Base-by-base conservation (phyloP, 768 basidiomycete genomes). In the Russula olivacea region DNA sequence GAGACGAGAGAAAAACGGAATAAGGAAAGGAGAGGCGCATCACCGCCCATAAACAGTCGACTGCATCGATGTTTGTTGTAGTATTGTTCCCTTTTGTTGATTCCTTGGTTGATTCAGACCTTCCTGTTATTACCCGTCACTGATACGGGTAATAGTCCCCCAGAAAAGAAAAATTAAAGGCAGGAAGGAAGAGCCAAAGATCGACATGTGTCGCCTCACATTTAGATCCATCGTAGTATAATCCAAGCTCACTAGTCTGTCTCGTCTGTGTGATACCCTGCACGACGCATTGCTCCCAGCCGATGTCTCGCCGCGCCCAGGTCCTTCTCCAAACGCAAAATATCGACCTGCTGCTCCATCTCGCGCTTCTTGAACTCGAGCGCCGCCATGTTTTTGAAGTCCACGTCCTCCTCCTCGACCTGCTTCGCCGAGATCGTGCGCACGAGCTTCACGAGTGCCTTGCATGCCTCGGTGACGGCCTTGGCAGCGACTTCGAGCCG, bases 281-380 rank as follows among this genome's bases (percentile, higher is more conserved):
- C 91, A 51, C 91, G 82, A 69, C 91, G 82, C 91, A 93, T 93
- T 21, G 83, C 84, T 32, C 91, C 91, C 61, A 93, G 75, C 66
- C 83, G 81, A 73, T 89, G 88, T 65, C 91, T 83, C 21, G 91
- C 89, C 50, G 86, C 94, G 23, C 90, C 90, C 41, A 99, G 78
- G 0, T 98, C 94, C 78, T 97, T 97, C 79, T 98, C 97, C 69
- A 98, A 75, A 72, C 88, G 94, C 68, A 99, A 78, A 68, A 99
- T 97, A 73, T 96, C 91, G n/a, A 98, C 97, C 75, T 98, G 95
- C 71, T 96, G 93, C 77, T 98, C 97, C 94, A 99, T 98, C 82
- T 98, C 96, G 54, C 88, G 82, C 71, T 85, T 89, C 81, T 98
- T 98, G 84, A 95, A 98, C 75, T 99, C 95, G 71, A 97, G 80